Conservation (phyloP, 2,329 filamentous ascomycete species). For the Hymenoscyphus fructigenus region DNA sequence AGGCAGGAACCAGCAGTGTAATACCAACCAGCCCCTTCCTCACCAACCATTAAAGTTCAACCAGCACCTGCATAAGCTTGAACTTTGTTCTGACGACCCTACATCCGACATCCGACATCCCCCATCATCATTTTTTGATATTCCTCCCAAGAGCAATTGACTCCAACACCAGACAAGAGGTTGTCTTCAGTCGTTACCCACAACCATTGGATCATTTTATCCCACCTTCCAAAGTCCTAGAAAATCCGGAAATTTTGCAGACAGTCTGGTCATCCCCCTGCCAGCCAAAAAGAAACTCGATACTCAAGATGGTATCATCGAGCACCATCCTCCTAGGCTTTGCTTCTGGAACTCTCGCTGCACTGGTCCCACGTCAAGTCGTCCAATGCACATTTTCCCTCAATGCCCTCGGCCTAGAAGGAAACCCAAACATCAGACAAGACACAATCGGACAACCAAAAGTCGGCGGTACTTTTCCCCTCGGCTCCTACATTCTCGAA, state of each 20-base stretch:
- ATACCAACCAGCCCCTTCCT: not conserved
- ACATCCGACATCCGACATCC: no score
- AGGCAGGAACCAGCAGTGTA: not conserved
- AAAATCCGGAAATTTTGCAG: not conserved
- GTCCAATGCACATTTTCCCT: slow-evolving; percentile 31
- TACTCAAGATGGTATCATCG: not conserved
- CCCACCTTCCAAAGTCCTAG: not conserved
- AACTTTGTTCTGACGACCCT: no score
- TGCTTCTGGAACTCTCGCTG: slow-evolving; percentile 15
- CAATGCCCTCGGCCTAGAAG: slow-evolving; percentile 23
- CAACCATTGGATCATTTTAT: not conserved
- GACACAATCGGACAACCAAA: slow-evolving; percentile 30
- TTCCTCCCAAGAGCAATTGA: no score
- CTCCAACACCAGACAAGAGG: not conserved
- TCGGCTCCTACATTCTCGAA: slow-evolving; percentile 27
- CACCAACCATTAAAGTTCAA: not conserved
- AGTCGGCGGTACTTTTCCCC: slow-evolving; percentile 28
- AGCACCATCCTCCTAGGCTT: not conserved
- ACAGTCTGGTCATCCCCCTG: no score
- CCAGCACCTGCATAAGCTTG: no score
- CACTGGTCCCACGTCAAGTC: slow-evolving; percentile 23
- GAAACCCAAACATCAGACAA: slow-evolving; percentile 24
- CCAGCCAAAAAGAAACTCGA: not conserved
- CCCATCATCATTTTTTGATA: no score
- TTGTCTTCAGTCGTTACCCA: not conserved